Evolutionary conservation across 345 rosid genomes (phyloP), one percentile per base, ranked within the genome.

Genomic region (Eucalyptus erythrocorys): DNA sequence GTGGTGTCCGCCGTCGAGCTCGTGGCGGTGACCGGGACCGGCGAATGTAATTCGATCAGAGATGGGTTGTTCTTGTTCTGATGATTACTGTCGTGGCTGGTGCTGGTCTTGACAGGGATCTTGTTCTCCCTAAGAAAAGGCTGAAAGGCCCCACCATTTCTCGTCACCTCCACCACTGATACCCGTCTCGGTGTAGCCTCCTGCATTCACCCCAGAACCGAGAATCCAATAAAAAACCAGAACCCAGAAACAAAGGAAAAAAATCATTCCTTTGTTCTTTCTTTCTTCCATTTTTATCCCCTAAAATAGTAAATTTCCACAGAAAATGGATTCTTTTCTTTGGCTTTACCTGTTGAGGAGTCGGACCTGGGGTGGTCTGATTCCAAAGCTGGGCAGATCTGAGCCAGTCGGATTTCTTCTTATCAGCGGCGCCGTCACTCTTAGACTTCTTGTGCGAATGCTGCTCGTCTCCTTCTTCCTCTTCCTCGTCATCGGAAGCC

Each of bases 351-450:
- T 92, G 93, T 85, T 91, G 91, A 5, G 87, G 80, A 37, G 90
- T 89, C 42, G 91, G 95, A 95, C 95, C 97, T 87, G 96, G 93
- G 80, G 98, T 92, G 80, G 94, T 93, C 32, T 93, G 97, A 66
- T 96, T 95, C 99, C 99, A 98, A 80, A 98, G 89, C 93, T 95
- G 99, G 84, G 95, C 98, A 93, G 99, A 97, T 94, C 96, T 94
- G 93, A 98, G 99, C 99, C 99, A 98, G 68, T 98, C 99, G 0
- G 99, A 95, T 92, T 97, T 97, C 93, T 92, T 94, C 89, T 92
- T 95, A 47, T 93, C 94, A 42, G 85, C 43, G 34, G 85, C 91
- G 14, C 40, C 50, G 50, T 48, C 90, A 81, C 82, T 92, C 10
- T 91, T 90, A 81, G 81, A 13, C 34, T 89, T 91, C 86, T 88